These are phyloP conservation scores for Lichtheimia corymbifera DNA, from an alignment of 371 early-diverging fungal species.

Conservation along the genomic window DNA sequence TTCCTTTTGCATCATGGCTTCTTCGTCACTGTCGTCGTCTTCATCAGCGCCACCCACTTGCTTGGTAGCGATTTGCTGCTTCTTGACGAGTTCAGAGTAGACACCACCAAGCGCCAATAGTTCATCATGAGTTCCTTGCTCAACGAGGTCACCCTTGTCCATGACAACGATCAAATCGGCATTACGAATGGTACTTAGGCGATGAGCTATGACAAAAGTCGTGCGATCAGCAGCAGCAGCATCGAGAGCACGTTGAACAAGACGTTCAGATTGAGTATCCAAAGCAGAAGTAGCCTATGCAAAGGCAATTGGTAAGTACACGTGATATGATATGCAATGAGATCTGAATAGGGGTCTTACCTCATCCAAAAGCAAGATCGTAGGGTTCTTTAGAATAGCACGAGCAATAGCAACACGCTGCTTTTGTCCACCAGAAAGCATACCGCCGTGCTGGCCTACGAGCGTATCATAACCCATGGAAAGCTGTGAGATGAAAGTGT, in stretches of 20 bases:
- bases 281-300: conserved; percentile 76
- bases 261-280: conserved; percentile 76
- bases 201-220: conserved; percentile 90
- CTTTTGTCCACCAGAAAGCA: conserved; percentile 78
- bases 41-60: conserved; percentile 21
- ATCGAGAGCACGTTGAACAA: conserved; percentile 78
- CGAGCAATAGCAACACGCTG: conserved; percentile 43
- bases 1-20: conserved; percentile 13
- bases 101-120: conserved; percentile 47
- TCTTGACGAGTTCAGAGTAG: conserved; percentile 54
- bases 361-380: conserved; percentile 35
- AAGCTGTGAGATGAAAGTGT: conserved; percentile 71
- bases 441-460: conserved; percentile 62
- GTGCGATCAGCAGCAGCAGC: conserved; percentile 71
- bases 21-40: conserved; percentile 20
- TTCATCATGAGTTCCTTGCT: conserved; percentile 70
- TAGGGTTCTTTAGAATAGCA: conserved; percentile 33
- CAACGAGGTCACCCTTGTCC: conserved; percentile 66
- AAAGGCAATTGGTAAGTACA: conserved; percentile 14
- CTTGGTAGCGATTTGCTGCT: conserved; percentile 49
- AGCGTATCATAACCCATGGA: conserved; percentile 76
- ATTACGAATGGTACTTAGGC: conserved; percentile 72
- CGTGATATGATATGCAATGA: conserved; percentile 14
- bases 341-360: conserved; percentile 8
- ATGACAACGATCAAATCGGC: conserved; percentile 83